Conservation (phyloP, 805 yeast species). For the Candida tibetensis region DNA sequence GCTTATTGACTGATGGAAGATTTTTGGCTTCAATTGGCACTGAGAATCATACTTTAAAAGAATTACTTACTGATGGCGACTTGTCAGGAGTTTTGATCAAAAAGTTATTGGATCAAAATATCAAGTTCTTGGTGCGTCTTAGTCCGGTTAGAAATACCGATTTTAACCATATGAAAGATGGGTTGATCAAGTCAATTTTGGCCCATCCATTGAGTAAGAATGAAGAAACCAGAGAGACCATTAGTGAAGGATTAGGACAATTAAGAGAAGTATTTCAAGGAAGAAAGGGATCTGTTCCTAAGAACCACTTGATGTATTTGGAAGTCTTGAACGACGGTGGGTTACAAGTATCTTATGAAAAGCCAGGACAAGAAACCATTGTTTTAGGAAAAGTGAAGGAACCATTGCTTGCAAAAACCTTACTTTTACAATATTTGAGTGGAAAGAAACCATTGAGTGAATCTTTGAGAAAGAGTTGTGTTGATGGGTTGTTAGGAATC, state of each 20-base stretch:
- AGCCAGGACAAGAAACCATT: constrained; percentile 26
- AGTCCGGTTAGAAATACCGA: constrained; percentile 90
- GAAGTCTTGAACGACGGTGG: constrained; percentile 44
- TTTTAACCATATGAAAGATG: constrained; percentile 85
- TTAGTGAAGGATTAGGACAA: constrained; percentile 62
- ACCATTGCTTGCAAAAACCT: constrained; percentile 61
- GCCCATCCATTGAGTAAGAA: constrained; percentile 59
- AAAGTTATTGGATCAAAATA: constrained; percentile 55
- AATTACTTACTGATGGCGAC: constrained; percentile 46
- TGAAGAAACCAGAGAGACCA: constrained; percentile 28
- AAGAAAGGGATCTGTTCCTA: constrained; percentile 69
- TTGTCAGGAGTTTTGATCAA: constrained; percentile 53
- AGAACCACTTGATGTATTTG: constrained; percentile 64
- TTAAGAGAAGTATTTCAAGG: constrained; percentile 57
- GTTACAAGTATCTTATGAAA: constrained; percentile 23
- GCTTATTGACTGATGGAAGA: constrained; percentile 4
- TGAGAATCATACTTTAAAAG: constrained; percentile 9
- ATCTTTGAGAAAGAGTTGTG: constrained; percentile 45
- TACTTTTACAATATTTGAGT: constrained; percentile 73
- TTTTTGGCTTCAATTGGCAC: constrained; percentile 1
- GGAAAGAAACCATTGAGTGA: constrained; percentile 66
- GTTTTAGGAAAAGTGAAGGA: constrained; percentile 59
- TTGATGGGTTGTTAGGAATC: constrained; percentile 26
- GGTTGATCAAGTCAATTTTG: constrained; percentile 75
- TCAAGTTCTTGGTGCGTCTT: constrained; percentile 68